Base-by-base conservation (phyloP, 2,329 filamentous ascomycete genomes). In the Clonostachys solani region DNA sequence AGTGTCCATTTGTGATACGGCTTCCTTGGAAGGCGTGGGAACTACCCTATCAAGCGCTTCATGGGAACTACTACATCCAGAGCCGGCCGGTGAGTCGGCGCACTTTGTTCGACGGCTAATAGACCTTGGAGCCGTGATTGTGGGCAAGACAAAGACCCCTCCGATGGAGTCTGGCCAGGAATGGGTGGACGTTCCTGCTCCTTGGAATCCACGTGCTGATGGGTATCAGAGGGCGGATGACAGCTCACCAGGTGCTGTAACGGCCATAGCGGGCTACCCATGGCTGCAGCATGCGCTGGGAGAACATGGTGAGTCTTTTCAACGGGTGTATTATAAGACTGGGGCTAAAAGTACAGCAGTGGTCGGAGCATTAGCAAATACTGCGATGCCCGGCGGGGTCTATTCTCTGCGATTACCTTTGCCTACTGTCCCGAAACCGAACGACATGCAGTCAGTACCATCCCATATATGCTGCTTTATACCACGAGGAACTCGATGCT, bases 41-140 rank as follows among this genome's bases (percentile, higher is more conserved):
- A 83, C 78, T 0, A 71, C 71, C 2, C 68, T 77, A 33, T 83
- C 82, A 0, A 84, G 81, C 47, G 67, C 77, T 33, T 75, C 81
- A 2, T 86, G 77, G 69, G 74, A 73, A 18, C 64, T 74, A 34
- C 60, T 86, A 4, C 77, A 81, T 46, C 64, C 68, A 2, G 56
- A 69, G 4, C 64, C 69, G 0, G 58, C 58, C 5, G 69, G 62
- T 3, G 56, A 54, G 4, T 83, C 77, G 2, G 75, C 77, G 0
- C 57, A 72, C 0, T 67, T 75, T 2, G 71, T 83, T 0, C 75
- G 81, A 44, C 66, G 69, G 3, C 61, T 89, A 1, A 69, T 86
- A 5, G 74, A 82, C 46, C 72, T 78, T 3, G 84, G 85, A 1
- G 83, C 80, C 0, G 61, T 79, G 9, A 57, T 80, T 12, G 63